Conservation (phyloP, 2,329 filamentous ascomycete genomes). For the Coccinonectria pachysandricola region DNA sequence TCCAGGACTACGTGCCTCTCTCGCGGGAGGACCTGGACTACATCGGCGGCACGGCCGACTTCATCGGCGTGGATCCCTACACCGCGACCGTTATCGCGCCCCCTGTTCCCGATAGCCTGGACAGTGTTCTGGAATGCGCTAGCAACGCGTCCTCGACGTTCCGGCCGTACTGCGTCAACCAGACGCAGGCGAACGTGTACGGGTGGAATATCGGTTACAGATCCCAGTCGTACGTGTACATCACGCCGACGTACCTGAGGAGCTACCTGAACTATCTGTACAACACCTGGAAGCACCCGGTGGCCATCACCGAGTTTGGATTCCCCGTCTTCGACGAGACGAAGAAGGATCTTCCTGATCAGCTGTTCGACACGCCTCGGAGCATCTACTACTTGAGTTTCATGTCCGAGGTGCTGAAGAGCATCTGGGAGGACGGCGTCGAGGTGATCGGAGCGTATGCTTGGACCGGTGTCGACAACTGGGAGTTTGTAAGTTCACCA, state of each 20-base stretch:
- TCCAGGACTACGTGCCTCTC: conserved; percentile 35
- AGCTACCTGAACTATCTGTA: conserved; percentile 46
- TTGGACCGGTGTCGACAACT: conserved; percentile 44
- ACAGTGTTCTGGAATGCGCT: conserved; percentile 37
- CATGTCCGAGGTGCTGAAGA: conserved; percentile 42
- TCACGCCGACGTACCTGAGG: conserved; percentile 47
- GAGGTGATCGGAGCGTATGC: conserved; percentile 42
- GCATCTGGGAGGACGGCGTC: conserved; percentile 46
- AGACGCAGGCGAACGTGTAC: conserved; percentile 33
- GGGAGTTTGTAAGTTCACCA: too few relatives aligned
- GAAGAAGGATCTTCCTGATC: conserved; percentile 32
- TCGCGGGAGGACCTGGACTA: conserved; percentile 36
- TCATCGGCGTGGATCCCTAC: conserved; percentile 49
- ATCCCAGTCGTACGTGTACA: conserved; percentile 46
- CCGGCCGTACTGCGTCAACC: conserved; percentile 43
- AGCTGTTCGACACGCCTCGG: conserved; percentile 42
- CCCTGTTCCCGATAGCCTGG: conserved; percentile 22
- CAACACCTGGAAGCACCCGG: conserved; percentile 43
- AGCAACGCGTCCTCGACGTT: conserved; percentile 32
- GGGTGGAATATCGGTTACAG: conserved; percentile 51
- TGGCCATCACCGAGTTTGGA: conserved; percentile 45
- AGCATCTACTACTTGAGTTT: conserved; percentile 45
- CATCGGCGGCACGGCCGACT: conserved; percentile 41
- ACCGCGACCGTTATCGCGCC: conserved; percentile 43
- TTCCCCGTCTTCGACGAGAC: conserved; percentile 43